Evolutionary conservation across 2,329 filamentous ascomycete species (phyloP).

Genomic region (Fusarium sp.): DNA sequence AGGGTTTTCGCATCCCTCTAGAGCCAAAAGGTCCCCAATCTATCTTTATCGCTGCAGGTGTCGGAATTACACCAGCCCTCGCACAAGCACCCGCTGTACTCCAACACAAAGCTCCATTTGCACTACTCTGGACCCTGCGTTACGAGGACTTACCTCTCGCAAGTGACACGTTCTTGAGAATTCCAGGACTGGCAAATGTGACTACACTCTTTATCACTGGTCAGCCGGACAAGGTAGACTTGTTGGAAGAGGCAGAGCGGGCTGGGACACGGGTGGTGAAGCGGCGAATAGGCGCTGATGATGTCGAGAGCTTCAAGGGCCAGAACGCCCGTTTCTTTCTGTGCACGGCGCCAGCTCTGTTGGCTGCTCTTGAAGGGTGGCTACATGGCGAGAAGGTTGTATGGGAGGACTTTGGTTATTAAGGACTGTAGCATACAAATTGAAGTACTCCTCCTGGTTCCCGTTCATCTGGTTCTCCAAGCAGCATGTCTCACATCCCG

Average conservation of each 20-base stretch:
- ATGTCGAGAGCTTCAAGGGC: conserved; percentile 57
- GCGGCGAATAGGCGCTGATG: conserved; percentile 56
- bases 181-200: conserved; percentile 62
- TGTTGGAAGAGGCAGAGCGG: conserved; percentile 52
- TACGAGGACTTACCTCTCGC: conserved; percentile 73
- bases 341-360: conserved; percentile 61
- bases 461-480: background rate
- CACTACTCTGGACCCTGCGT: conserved; percentile 76
- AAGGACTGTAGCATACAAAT: background rate
- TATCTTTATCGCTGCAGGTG: conserved; percentile 80
- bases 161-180: conserved; percentile 66
- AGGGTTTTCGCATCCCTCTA: conserved; percentile 56
- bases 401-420: conserved; percentile 74
- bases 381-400: conserved; percentile 65
- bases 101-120: conserved; percentile 55
- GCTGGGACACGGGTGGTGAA: conserved; percentile 52
- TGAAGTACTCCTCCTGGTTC: background rate
- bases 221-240: conserved; percentile 49
- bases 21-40: conserved; percentile 45
- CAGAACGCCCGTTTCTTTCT: conserved; percentile 63
- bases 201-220: conserved; percentile 76
- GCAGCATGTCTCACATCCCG: conserved; percentile 14
- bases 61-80: conserved; percentile 87
- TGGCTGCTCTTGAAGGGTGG: conserved; percentile 62
- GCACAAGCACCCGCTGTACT: conserved; percentile 70